Percentiles rank a stretch among this genome's conserved stretches.
Evolutionary conservation across 257 asterid genomes (phyloP).

Genomic region (Ophiorrhiza pumila): DNA sequence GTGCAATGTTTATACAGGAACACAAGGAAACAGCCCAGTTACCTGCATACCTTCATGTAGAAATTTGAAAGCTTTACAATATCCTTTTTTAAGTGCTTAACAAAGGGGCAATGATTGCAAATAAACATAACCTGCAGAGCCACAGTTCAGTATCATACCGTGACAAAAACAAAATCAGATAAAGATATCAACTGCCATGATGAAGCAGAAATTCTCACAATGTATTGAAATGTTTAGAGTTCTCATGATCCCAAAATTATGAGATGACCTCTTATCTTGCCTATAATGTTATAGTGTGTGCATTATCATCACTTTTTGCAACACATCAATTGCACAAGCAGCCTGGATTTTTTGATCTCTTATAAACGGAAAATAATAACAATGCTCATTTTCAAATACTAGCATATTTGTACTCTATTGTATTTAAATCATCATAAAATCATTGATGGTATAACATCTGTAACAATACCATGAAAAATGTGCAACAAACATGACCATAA

Average conservation of each 20-base stretch:
- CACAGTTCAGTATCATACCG: neutral
- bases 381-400: neutral
- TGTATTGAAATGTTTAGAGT: neutral
- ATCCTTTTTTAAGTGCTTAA: constrained; percentile 69
- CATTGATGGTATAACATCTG: no score
- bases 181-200: neutral
- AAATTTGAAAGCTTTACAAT: constrained; percentile 74
- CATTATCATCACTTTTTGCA: neutral
- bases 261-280: neutral
- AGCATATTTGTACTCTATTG: neutral
- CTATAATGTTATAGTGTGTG: neutral
- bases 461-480: no score
- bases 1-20: constrained; percentile 16
- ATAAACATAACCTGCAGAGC: constrained; percentile 68
- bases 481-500: neutral
- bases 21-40: constrained; percentile 6
- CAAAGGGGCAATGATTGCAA: constrained; percentile 91
- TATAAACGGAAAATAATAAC: neutral
- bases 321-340: neutral
- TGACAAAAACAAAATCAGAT: neutral
- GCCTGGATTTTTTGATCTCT: neutral
- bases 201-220: neutral
- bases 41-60: constrained; percentile 69
- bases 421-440: no score
- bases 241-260: no score